Base-by-base conservation (phyloP, 2,329 filamentous ascomycete genomes). In the Fusarium sp. region DNA sequence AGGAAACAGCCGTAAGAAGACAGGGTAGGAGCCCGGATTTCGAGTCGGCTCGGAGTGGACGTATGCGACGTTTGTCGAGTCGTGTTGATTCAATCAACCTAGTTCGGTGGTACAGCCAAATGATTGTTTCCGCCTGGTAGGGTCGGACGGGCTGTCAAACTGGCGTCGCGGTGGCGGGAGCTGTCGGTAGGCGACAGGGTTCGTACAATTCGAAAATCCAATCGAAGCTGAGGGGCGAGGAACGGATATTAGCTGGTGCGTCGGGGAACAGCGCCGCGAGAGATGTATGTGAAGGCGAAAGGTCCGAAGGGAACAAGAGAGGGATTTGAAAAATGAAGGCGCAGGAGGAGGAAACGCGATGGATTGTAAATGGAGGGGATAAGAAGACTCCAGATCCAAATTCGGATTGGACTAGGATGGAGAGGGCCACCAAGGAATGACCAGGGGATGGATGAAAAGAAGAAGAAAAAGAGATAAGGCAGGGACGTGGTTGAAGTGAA, bases 181-280 rank as follows among this genome's bases (percentile, higher is more conserved):
- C 28, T 57, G 63, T 68, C 63, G 63, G 69, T 55, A 68, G 60
- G 49, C 60, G 58, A 66, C 69, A 71, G 71, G 62, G 59, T 59
- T 50, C 53, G 57, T 59, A 62, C 50, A 65, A 63, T 70, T 71
- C 58, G 66, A 59, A 58, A 69, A 60, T 50, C 63, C 58, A 70
- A 54, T 64, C 65, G 59, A 66, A 64, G 57, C 73, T 75, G 66
- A 51, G 46, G 47, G 27, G 57, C 49, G 62, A 64, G 51, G 45
- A 48, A 50, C 23, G 43, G 59, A 37, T 63, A 51, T 72, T 54
- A 69, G 68, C 69, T 56, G 43, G 60, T 21, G 49, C 32, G 60
- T 48, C 41, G 61, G 49, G 51, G 21, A 53, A 54, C 23, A 25
- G 43, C 54, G 41, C 49, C 48, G 59, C 48, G 42, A 60, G 45